phyloP scores from a whole-genome alignment of 768 basidiomycete species.

The Trametes sanguinea region DNA sequence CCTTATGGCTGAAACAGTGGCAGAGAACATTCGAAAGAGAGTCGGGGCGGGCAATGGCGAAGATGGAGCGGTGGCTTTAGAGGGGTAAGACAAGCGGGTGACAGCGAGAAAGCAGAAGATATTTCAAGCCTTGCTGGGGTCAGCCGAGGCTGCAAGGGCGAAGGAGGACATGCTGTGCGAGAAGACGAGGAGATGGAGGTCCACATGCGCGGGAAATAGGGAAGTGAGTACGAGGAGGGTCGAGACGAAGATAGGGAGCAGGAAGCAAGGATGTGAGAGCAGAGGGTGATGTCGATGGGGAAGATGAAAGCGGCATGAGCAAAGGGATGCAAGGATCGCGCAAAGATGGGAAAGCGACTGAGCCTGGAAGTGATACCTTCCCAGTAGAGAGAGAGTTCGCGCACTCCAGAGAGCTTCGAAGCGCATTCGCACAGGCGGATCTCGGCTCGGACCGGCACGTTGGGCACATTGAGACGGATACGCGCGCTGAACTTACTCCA shows the following conservation, averaged over 20 bases:
- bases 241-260: neutral
- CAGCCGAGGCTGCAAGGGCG: neutral
- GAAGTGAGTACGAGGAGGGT: conserved; percentile 1
- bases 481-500: conserved; percentile 17
- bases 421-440: conserved; percentile 13
- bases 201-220: conserved; percentile 11
- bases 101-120: conserved; percentile 7
- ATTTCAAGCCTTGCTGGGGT: conserved; percentile 4
- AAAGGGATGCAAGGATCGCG: conserved; percentile 3
- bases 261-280: conserved; percentile 2
- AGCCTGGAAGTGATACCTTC: conserved; percentile 7
- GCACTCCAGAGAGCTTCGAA: neutral
- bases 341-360: neutral
- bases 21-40: conserved; percentile 10
- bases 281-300: neutral
- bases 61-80: conserved; percentile 10
- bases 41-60: conserved; percentile 2
- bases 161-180: conserved; percentile 18
- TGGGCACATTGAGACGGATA: neutral
- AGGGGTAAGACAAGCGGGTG: conserved; percentile 1
- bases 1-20: neutral
- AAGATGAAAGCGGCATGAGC: conserved; percentile 1
- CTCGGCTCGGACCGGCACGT: conserved; percentile 20
- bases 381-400: conserved; percentile 4
- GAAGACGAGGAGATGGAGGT: conserved; percentile 12